phyloP scores from a whole-genome alignment of 83 land plant genomes.

The Larix sibirica region DNA sequence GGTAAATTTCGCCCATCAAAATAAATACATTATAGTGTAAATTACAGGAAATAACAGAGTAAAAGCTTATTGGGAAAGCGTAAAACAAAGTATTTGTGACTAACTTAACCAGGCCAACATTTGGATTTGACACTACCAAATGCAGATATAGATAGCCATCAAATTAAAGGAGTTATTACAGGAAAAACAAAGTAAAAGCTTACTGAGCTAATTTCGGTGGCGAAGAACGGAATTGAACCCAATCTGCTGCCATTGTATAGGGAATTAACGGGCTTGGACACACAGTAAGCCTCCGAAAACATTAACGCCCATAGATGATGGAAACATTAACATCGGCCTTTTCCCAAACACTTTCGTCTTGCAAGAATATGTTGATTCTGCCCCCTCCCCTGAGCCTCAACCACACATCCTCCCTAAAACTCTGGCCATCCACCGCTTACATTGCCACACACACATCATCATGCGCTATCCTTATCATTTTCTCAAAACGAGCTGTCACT shows the following conservation, averaged over 20 bases:
- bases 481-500: slow-evolving; percentile 86
- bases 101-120: too few species aligned
- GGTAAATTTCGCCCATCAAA: too few species aligned
- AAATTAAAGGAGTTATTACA: too few species aligned
- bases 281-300: slow-evolving; percentile 96
- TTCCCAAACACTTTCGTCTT: slow-evolving; percentile 93
- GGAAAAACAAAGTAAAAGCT: neutral
- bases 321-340: slow-evolving; percentile 99
- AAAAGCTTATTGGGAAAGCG: too few species aligned
- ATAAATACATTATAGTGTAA: too few species aligned
- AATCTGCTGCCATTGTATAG: slow-evolving; percentile 41
- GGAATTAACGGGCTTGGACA: slow-evolving; percentile 58
- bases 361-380: slow-evolving; percentile 91
- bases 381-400: slow-evolving; percentile 97
- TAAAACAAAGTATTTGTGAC: too few species aligned
- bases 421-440: slow-evolving; percentile 76
- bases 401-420: slow-evolving; percentile 96
- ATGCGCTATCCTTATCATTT: slow-evolving; percentile 88
- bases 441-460: slow-evolving; percentile 86
- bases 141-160: too few species aligned
- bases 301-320: slow-evolving; percentile 96
- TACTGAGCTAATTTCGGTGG: slow-evolving; percentile 98
- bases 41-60: too few species aligned
- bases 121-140: too few species aligned
- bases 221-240: slow-evolving; percentile 91